Evolutionary conservation across 2,329 filamentous ascomycete genomes (phyloP).

Genomic region (Sordariomycetes sp.): DNA sequence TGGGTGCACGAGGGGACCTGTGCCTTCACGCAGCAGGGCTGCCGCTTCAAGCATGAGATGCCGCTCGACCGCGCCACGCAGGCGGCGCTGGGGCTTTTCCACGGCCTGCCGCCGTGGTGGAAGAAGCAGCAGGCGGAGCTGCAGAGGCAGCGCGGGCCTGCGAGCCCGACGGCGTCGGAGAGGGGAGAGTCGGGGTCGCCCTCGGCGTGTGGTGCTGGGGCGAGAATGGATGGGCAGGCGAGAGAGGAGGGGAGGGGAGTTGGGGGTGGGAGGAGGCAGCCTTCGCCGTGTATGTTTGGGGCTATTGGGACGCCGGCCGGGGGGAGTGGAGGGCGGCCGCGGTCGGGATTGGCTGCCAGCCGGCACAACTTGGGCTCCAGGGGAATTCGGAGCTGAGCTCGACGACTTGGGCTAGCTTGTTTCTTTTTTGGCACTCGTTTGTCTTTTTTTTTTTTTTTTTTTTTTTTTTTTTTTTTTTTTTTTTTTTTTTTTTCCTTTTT

Average conservation of each 20-base stretch:
- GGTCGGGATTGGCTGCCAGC: not conserved
- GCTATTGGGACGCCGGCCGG: conserved; percentile 12
- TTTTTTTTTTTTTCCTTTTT: no score
- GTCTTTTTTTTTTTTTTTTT: no score
- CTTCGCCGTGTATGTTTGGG: conserved; percentile 13
- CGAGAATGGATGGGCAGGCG: not conserved
- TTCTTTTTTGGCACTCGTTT: no score
- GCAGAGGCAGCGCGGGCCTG: conserved; percentile 9
- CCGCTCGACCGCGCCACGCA: conserved; percentile 55
- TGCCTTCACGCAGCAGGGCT: conserved; percentile 74
- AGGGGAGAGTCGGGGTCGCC: not conserved
- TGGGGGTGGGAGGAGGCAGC: conserved; percentile 1
- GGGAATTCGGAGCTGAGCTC: no score
- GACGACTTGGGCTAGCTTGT: no score
- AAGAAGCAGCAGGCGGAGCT: conserved; percentile 37
- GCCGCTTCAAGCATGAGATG: conserved; percentile 86
- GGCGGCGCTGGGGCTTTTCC: conserved; percentile 55
- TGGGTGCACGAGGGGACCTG: conserved; percentile 83
- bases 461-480: no score
- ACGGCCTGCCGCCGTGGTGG: conserved; percentile 49
- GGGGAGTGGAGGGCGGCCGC: not conserved
- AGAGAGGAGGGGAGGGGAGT: not conserved
- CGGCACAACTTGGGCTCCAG: not conserved
- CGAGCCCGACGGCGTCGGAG: not conserved
- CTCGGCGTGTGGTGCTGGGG: not conserved